A percentile compares a stretch with the other conserved stretches of the same genome.
Conservation (phyloP, 2,329 filamentous ascomycete species). For the Claviceps sp. region DNA sequence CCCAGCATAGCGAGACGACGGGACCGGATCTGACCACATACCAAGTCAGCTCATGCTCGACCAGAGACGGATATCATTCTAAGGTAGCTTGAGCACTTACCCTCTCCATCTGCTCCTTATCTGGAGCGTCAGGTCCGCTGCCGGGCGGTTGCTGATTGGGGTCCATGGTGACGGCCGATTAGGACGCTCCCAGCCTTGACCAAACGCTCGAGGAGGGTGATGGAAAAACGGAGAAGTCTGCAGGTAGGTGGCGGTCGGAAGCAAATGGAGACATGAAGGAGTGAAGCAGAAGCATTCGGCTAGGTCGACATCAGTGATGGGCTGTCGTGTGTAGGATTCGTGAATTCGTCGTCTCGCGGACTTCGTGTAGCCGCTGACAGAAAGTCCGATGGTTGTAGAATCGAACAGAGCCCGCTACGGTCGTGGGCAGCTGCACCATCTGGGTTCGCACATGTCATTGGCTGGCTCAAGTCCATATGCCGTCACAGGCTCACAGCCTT, state of each 20-base stretch:
- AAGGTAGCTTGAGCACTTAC: slow-evolving; percentile 16
- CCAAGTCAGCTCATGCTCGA: background rate
- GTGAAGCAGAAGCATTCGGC: background rate
- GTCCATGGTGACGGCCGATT: slow-evolving; percentile 24
- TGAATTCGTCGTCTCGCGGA: background rate
- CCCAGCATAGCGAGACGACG: slow-evolving; percentile 38
- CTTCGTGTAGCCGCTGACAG: background rate
- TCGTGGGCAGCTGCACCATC: background rate
- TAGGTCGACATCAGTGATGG: background rate
- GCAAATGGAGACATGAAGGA: background rate
- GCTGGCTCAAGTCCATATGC: too few relatives aligned
- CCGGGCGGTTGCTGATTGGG: slow-evolving; percentile 29
- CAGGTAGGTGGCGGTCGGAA: background rate
- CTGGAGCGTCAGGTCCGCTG: slow-evolving; percentile 36
- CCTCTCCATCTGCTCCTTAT: slow-evolving; percentile 47
- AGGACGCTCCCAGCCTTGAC: background rate
- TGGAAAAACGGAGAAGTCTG: background rate
- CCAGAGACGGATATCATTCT: background rate
- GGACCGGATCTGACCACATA: slow-evolving; percentile 29
- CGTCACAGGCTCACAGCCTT: too few relatives aligned
- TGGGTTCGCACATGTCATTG: background rate
- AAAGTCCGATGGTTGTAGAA: slow-evolving; percentile 1
- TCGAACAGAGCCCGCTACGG: slow-evolving; percentile 1
- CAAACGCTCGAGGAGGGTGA: too few relatives aligned
- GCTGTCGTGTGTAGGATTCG: background rate